These are phyloP conservation scores for Fusarium odoratissimum DNA, from an alignment of 2,329 filamentous ascomycete genomes.

Conservation along the genomic window DNA sequence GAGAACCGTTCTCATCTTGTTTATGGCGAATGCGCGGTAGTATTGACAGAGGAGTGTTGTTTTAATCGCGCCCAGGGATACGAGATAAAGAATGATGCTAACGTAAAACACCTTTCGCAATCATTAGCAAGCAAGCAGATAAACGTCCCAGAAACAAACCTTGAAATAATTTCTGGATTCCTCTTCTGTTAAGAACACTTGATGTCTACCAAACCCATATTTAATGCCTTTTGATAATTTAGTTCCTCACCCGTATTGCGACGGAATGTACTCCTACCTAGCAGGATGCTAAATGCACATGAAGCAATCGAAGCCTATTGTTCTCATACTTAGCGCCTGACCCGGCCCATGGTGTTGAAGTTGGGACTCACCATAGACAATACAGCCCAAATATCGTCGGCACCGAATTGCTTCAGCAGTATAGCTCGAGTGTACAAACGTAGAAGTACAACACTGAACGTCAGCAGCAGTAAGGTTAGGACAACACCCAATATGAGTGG, in stretches of 20 bases:
- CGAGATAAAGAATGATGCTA: fast-evolving
- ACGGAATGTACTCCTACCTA: fast-evolving
- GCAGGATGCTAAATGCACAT: not conserved
- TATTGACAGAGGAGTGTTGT: not conserved
- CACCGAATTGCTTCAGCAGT: not conserved
- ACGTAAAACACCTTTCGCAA: not conserved
- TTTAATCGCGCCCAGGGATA: not conserved
- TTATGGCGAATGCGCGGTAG: not conserved
- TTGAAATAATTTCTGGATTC: fast-evolving
- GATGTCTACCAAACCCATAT: not conserved
- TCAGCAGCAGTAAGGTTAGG: not conserved
- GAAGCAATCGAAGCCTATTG: not conserved
- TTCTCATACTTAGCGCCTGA: not conserved
- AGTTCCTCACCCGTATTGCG: fast-evolving
- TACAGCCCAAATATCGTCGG: not conserved
- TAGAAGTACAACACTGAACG: not conserved
- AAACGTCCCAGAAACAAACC: fast-evolving
- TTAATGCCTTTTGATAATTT: not conserved
- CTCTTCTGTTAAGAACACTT: not conserved
- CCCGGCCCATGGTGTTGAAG: fast-evolving
- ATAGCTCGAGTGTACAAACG: not conserved
- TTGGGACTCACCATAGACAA: not conserved
- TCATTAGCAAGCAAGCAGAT: not conserved
- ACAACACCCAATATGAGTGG: not conserved
- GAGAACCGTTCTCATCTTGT: not conserved